phyloP scores from a whole-genome alignment of 2,329 filamentous ascomycete genomes.

The Fusarium nelsonii region DNA sequence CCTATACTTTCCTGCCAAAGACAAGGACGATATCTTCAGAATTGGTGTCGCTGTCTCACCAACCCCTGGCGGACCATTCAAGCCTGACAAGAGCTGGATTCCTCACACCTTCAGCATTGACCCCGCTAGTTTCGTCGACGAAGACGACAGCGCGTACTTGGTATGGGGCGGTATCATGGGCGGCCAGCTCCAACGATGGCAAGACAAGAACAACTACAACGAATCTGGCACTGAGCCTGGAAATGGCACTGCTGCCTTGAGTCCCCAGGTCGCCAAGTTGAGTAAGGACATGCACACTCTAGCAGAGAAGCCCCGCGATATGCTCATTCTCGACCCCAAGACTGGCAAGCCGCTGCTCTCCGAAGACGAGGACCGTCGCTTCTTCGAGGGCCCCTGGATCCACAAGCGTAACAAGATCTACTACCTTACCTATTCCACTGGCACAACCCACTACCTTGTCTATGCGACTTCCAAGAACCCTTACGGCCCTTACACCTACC shows the following conservation, averaged over 20 bases:
- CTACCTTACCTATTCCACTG: slow-evolving; percentile 26
- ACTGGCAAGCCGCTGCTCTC: slow-evolving; percentile 20
- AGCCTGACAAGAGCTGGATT: slow-evolving; percentile 25
- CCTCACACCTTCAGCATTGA: slow-evolving; percentile 25
- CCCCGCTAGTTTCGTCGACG: slow-evolving; percentile 13
- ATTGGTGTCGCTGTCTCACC: slow-evolving; percentile 24
- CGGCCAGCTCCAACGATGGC: slow-evolving; percentile 23
- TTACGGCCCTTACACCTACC: slow-evolving; percentile 27
- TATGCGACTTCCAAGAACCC: slow-evolving; percentile 19
- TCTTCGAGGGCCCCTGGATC: slow-evolving; percentile 17
- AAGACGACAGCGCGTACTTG: background rate
- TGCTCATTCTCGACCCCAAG: slow-evolving; percentile 16
- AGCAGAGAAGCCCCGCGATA: slow-evolving; percentile 21
- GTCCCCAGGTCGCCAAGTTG: slow-evolving; percentile 21
- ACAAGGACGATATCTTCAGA: slow-evolving; percentile 22
- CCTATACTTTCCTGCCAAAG: slow-evolving; percentile 30
- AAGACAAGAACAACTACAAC: slow-evolving; percentile 19
- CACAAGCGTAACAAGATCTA: slow-evolving; percentile 25
- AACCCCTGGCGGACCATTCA: slow-evolving; percentile 19
- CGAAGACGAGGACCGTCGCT: slow-evolving; percentile 9
- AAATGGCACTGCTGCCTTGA: slow-evolving; percentile 8
- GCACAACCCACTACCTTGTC: slow-evolving; percentile 13
- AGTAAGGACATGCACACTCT: slow-evolving; percentile 27
- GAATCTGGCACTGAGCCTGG: slow-evolving; percentile 12
- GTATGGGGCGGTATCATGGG: slow-evolving; percentile 22